Percentiles rank a stretch among this genome's conserved stretches.
phyloP scores from a whole-genome alignment of 2,329 filamentous ascomycete species.

The Claviceps sp. region DNA sequence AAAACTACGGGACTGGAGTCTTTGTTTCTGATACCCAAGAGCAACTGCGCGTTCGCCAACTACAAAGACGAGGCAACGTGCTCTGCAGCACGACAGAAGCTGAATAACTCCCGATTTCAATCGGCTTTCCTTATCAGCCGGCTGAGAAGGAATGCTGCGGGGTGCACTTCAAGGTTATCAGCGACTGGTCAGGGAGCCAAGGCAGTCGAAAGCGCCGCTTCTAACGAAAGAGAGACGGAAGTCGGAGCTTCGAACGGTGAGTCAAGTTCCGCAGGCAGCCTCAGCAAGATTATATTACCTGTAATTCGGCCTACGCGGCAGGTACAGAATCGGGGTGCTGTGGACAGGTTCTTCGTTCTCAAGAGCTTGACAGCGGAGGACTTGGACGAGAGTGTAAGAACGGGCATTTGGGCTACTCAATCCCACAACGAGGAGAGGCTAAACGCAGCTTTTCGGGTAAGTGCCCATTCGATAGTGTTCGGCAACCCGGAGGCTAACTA shows the following conservation, averaged over 20 bases:
- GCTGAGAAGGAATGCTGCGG: slow-evolving; percentile 46
- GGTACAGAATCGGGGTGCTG: not conserved
- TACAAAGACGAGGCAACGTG: slow-evolving; percentile 73
- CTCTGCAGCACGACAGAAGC: slow-evolving; percentile 60
- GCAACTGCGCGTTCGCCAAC: slow-evolving; percentile 94
- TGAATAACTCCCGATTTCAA: slow-evolving; percentile 85
- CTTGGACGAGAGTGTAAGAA: slow-evolving; percentile 74
- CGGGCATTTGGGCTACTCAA: slow-evolving; percentile 87
- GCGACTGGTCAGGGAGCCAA: slow-evolving; percentile 40
- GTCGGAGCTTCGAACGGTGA: not conserved
- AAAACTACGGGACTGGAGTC: slow-evolving; percentile 72
- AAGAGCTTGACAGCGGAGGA: slow-evolving; percentile 90
- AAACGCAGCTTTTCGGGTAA: slow-evolving; percentile 71
- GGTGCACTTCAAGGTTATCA: slow-evolving; percentile 29
- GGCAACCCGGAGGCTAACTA: not conserved
- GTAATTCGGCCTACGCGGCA: not conserved
- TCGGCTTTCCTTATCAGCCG: slow-evolving; percentile 77
- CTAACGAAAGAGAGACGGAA: not conserved
- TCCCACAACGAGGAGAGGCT: slow-evolving; percentile 78
- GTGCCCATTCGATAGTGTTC: slow-evolving; percentile 8
- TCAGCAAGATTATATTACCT: not conserved
- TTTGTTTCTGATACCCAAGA: slow-evolving; percentile 88
- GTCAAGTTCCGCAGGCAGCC: slow-evolving; percentile 5
- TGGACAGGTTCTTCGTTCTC: slow-evolving; percentile 60
- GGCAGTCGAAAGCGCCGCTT: slow-evolving; percentile 4